Evolutionary conservation across 306 rosid genomes (phyloP).

Genomic region (Pachyrhizus erosus): DNA sequence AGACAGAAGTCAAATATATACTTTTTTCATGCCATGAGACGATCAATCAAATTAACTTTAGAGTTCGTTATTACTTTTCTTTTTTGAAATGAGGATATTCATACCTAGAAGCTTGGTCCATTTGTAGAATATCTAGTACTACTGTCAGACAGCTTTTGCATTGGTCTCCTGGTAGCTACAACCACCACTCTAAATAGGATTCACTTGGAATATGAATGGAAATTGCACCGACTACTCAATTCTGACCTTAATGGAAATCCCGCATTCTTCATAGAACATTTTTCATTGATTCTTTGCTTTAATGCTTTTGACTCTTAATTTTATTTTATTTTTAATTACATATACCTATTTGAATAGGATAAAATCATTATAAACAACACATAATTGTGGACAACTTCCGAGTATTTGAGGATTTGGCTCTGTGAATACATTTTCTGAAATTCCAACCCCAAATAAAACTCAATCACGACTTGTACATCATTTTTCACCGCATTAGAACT

Average conservation of each 20-base stretch:
- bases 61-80: neutral
- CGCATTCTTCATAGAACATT: neutral
- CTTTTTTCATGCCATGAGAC: neutral
- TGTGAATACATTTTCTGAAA: neutral
- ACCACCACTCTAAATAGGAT: conserved; percentile 29
- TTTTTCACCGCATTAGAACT: neutral
- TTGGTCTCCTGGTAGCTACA: conserved; percentile 25
- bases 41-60: neutral
- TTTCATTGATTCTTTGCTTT: neutral
- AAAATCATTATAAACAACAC: too few species aligned
- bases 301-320: neutral
- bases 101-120: neutral
- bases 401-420: too few species aligned
- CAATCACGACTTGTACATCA: neutral
- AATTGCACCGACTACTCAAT: neutral
- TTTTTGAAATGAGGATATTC: neutral
- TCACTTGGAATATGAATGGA: conserved; percentile 10
- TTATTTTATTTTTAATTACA: too few species aligned
- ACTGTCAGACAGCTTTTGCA: neutral
- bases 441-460: neutral
- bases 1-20: neutral
- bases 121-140: neutral
- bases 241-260: neutral
- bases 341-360: too few species aligned
- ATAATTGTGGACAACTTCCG: too few species aligned